Conservation (phyloP, 768 basidiomycete species). For the Mycena haematopus region DNA sequence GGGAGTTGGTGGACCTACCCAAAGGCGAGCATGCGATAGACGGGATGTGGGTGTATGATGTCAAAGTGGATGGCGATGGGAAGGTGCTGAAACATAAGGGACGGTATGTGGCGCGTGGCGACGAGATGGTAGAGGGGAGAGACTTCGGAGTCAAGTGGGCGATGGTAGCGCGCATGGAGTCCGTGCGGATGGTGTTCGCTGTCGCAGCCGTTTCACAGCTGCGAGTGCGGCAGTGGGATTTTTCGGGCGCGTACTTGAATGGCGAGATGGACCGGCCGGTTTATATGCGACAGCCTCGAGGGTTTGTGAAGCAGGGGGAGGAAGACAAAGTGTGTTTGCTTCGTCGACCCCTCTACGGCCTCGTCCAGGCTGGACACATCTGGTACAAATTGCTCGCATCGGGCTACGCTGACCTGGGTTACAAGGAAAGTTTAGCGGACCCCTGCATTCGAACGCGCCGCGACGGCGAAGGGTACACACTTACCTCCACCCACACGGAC, state of each 20-base stretch:
- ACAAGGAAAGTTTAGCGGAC: conserved; percentile 4
- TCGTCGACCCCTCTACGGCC: conserved; percentile 6
- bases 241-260: conserved; percentile 10
- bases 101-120: conserved; percentile 32
- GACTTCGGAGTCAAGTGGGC: conserved; percentile 15
- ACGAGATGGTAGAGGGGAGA: conserved; percentile 7
- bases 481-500: conserved; percentile 17
- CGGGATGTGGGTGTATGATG: background rate
- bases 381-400: background rate
- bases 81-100: conserved; percentile 39
- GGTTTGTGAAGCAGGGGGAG: conserved; percentile 18
- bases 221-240: conserved; percentile 7
- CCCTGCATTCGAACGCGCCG: conserved; percentile 4
- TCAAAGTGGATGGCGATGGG: background rate
- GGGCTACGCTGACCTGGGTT: conserved; percentile 4
- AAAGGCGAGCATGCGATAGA: background rate
- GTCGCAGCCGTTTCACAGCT: conserved; percentile 4
- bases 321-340: conserved; percentile 16
- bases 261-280: conserved; percentile 4
- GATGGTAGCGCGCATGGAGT: conserved; percentile 20
- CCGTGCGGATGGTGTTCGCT: conserved; percentile 18
- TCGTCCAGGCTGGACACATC: conserved; percentile 4
- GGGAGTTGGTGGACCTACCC: background rate
- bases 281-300: conserved; percentile 11
- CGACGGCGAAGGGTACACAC: conserved; percentile 1